Percentiles rank a stretch among this genome's conserved stretches.
Evolutionary conservation across 139 green algal genomes (phyloP).

Genomic region (Chlamydomonas sp.): DNA sequence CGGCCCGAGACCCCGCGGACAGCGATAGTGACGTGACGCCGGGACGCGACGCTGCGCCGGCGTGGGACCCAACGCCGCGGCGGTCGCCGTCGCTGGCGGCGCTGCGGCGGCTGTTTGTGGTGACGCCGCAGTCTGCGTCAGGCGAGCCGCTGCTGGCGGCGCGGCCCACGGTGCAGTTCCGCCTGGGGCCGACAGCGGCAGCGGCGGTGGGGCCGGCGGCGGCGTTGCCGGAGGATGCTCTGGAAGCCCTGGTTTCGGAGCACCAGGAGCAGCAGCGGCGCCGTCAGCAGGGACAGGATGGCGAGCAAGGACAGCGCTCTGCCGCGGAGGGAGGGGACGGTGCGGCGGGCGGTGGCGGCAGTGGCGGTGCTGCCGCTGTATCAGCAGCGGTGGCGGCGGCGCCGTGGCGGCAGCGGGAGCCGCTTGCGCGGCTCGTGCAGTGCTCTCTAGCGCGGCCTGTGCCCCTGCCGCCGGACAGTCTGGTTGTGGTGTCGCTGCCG

Average conservation of each 20-base stretch:
- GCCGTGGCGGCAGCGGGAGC: no score
- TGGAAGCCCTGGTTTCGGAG: neutral
- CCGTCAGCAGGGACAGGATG: neutral
- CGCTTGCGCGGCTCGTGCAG: no score
- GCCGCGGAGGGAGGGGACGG: neutral
- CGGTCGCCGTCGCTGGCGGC: constrained; percentile 2
- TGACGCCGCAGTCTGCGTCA: constrained; percentile 5
- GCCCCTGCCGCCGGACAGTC: constrained; percentile 8
- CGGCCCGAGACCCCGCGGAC: neutral
- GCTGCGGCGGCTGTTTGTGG: constrained; percentile 15
- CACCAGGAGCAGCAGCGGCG: neutral
- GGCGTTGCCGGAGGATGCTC: neutral
- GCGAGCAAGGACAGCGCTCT: neutral
- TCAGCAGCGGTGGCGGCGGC: no score
- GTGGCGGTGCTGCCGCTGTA: constrained; percentile 8
- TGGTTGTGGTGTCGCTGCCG: constrained; percentile 13
- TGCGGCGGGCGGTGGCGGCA: neutral
- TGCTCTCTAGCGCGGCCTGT: neutral
- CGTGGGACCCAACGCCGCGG: constrained; percentile 17
- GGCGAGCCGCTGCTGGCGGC: constrained; percentile 19
- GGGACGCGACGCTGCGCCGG: neutral
- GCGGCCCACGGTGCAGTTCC: constrained; percentile 29
- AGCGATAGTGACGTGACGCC: no score
- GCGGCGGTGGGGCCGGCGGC: neutral
- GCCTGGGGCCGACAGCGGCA: neutral